Evolutionary conservation across 257 asterid genomes (phyloP), one percentile per base, ranked within the genome.

Genomic region (Capsicum baccatum): DNA sequence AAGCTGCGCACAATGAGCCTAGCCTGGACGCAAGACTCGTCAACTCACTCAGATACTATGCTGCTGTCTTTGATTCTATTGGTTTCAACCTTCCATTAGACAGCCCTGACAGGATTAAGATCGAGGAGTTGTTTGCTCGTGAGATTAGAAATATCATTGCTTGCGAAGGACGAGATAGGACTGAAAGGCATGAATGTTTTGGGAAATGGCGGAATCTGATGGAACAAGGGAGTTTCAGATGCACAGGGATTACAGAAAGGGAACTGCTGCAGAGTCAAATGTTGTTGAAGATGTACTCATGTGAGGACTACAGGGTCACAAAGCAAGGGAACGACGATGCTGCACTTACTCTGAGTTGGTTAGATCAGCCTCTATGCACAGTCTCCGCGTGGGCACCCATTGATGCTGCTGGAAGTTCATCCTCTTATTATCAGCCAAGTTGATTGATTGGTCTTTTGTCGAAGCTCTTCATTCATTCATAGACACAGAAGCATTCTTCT

Each of bases 111-210:
- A 86, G 98, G 89, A 59, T 89, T 70, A 95, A 88, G 93, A 89
- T 95, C 8, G 99, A 95, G 90, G 98, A 92, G 73, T 90, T 95
- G 92, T 95, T 91, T 15, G 97, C 87, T 17, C 87, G 91, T 0
- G 98, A 95, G 42, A 91, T 97, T 19, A 86, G 95, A 88, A 95
- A 92, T 52, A 89, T 97, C 71, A 83, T 97, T 3, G 91, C 92
- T 3, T 93, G 96, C 19, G 99, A 97, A 84, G 99, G 99, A 39
- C 86, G 91, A 16, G 97, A 92, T 19, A 91, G 99, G 88, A 55
- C 62, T 2, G 98, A 97, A 83, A 92, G 99, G 87, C 99, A 97
- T 79, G 92, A 90, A 62, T 62, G 79, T 13, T 93, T 91, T 14
- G 88, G 76, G 47, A 90, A 83, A 86, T 97, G 99, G 99, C 84